These are phyloP conservation scores for Aureobasidium sp. DNA, from an alignment of 2,329 filamentous ascomycete genomes.

Conservation along the genomic window DNA sequence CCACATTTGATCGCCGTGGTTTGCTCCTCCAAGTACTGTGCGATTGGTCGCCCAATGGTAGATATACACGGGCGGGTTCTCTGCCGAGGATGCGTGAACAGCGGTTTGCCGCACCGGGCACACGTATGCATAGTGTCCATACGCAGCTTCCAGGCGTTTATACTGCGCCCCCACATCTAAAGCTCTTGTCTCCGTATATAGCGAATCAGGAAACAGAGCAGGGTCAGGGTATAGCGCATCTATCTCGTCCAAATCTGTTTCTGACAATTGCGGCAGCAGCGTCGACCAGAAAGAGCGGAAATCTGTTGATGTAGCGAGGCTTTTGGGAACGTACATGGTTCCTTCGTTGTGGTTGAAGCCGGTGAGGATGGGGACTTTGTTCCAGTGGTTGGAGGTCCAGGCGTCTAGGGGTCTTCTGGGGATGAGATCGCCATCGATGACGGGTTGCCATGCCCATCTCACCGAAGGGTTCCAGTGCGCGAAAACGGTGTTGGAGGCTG, in stretches of 20 bases:
- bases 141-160: conserved; percentile 51
- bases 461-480: conserved; percentile 40
- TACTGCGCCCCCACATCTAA: conserved; percentile 44
- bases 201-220: conserved; percentile 30
- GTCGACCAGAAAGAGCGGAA: conserved; percentile 54
- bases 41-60: conserved; percentile 54
- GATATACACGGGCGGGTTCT: conserved; percentile 40
- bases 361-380: conserved; percentile 56
- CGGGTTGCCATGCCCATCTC: conserved; percentile 58
- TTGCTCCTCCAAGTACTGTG: conserved; percentile 26
- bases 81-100: conserved; percentile 28
- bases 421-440: conserved; percentile 56
- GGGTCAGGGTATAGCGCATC: conserved; percentile 57
- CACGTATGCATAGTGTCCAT: conserved; percentile 58
- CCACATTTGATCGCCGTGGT: conserved; percentile 29
- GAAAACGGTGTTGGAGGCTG: conserved; percentile 37
- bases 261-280: conserved; percentile 51
- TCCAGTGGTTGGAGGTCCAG: conserved; percentile 47
- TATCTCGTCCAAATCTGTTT: conserved; percentile 46
- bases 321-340: conserved; percentile 51
- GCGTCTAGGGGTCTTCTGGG: conserved; percentile 49
- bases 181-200: conserved; percentile 34
- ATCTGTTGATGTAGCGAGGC: conserved; percentile 39
- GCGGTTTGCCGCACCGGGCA: conserved; percentile 56
- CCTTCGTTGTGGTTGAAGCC: conserved; percentile 67